Conservation (phyloP, 169 alveolate genomes). For the Babesia gibsoni region DNA sequence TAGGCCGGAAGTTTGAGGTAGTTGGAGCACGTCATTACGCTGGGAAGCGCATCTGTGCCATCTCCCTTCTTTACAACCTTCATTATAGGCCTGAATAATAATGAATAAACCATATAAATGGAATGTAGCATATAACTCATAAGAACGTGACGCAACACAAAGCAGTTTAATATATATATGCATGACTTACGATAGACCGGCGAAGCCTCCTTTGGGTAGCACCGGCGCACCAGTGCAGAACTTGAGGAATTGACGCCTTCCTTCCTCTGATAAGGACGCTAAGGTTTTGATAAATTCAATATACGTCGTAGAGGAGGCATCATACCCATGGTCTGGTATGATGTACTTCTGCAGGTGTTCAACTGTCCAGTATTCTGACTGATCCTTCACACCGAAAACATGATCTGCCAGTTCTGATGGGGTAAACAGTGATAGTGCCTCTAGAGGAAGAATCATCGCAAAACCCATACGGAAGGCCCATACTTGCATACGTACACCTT, state of each 20-base stretch:
- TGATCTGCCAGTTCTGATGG: constrained; percentile 62
- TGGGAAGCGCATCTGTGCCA: constrained; percentile 78
- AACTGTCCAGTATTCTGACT: constrained; percentile 67
- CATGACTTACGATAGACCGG: constrained; percentile 84
- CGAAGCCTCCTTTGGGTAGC: constrained; percentile 91
- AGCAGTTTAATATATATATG: constrained; percentile 58
- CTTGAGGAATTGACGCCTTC: constrained; percentile 76
- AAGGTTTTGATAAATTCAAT: constrained; percentile 71
- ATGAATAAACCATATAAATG: not conserved
- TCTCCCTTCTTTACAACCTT: constrained; percentile 82
- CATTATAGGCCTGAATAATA: constrained; percentile 74
- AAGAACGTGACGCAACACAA: not conserved
- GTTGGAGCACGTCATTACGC: constrained; percentile 94
- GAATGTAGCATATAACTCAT: not conserved
- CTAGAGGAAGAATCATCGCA: constrained; percentile 66
- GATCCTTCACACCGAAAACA: constrained; percentile 55
- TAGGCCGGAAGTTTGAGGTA: constrained; percentile 92
- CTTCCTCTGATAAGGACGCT: constrained; percentile 69
- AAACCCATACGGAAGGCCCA: constrained; percentile 75
- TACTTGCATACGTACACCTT: constrained; percentile 65
- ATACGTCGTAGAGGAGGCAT: constrained; percentile 50
- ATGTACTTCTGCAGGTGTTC: constrained; percentile 76
- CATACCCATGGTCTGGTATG: constrained; percentile 88
- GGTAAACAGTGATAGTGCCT: constrained; percentile 65
- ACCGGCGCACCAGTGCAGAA: constrained; percentile 93